Percentiles rank a stretch among this genome's conserved stretches.
These are phyloP conservation scores for Eucalyptus lansdowneana DNA, from an alignment of 345 rosid genomes.

Conservation along the genomic window DNA sequence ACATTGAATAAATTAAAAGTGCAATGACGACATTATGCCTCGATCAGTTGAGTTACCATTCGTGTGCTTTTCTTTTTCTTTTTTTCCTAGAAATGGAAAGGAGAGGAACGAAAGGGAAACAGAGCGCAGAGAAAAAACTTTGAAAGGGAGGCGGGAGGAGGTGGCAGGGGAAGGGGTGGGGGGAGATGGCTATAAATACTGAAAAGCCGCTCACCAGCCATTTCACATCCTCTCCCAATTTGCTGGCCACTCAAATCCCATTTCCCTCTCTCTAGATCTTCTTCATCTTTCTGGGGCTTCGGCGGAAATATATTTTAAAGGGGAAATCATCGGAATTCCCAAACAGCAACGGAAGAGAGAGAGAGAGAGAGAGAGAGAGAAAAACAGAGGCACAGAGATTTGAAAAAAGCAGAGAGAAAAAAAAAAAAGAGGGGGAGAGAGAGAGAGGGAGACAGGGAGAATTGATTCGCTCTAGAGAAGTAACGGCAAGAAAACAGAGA, in stretches of 20 bases:
- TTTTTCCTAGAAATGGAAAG: not conserved
- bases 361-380: not conserved
- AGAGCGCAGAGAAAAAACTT: not conserved
- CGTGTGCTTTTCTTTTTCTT: too few relatives aligned
- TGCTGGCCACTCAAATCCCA: not conserved
- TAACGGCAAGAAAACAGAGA: not conserved
- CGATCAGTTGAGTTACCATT: too few relatives aligned
- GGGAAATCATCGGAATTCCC: not conserved
- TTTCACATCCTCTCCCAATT: not conserved
- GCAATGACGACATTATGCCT: rapidly evolving
- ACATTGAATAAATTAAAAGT: not conserved
- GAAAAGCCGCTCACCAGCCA: not conserved
- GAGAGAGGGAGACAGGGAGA: not conserved
- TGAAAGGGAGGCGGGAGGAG: constrained; percentile 4
- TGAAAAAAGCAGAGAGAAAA: not conserved
- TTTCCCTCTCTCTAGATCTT: not conserved
- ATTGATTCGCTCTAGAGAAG: not conserved
- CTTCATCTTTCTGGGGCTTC: not conserved
- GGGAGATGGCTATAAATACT: not conserved
- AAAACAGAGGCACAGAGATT: not conserved
- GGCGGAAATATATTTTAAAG: not conserved
- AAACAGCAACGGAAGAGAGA: not conserved
- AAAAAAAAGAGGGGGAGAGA: not conserved
- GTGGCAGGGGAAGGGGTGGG: not conserved
- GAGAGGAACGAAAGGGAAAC: not conserved